Evolutionary conservation across 192 early-diverging fungal genomes (phyloP), one percentile per base, ranked within the genome.

Genomic region (Chytriomyces sp.): DNA sequence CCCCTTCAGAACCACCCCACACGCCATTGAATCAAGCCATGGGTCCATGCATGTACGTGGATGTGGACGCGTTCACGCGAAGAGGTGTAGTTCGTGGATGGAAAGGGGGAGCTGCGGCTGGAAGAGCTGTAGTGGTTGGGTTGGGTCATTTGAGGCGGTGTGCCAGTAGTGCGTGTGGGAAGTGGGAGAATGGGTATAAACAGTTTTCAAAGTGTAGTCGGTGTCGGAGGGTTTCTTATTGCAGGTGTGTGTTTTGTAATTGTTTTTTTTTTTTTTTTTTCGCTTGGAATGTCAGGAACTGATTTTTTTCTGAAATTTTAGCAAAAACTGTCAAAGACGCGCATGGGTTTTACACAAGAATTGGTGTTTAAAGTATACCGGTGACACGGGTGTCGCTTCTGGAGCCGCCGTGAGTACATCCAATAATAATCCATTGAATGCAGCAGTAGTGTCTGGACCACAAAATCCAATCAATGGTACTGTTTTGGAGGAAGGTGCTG

Each of bases 321-420:
- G 77, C 47, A 78, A 78, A 78, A 26, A 16, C 16, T 78, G 77
- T 64, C 77, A 78, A 50, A 24, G 77, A 35, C 18, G 67, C 60
- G 77, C 77, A 8, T 78, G 77, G 77, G 62, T 71, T 16, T 50
- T 78, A 9, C 77, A 78, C 62, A 78, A 78, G 69, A 78, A 78
- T 70, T 78, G 77, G 77, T 78, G 77, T 78, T 64, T 78, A 16
- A 78, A 78, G 62, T 78, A 75, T 66, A 65, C 63, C 16, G 73
- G 73, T 23, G 73, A 75, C 43, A 26, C 63, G n/a, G 35, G 11
- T 10, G 63, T 24, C 4, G 63, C 35, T 64, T 20, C 23, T 13
- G 26, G 11, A 13, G 63, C 23, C 2, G 26, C 24, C 11, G 63
- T 11, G 35, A 35, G 63, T 64, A 4, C 23, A 26, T 13, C 35